These are phyloP conservation scores for Apium graveolens DNA, from an alignment of 129 eudicot species.

Conservation along the genomic window DNA sequence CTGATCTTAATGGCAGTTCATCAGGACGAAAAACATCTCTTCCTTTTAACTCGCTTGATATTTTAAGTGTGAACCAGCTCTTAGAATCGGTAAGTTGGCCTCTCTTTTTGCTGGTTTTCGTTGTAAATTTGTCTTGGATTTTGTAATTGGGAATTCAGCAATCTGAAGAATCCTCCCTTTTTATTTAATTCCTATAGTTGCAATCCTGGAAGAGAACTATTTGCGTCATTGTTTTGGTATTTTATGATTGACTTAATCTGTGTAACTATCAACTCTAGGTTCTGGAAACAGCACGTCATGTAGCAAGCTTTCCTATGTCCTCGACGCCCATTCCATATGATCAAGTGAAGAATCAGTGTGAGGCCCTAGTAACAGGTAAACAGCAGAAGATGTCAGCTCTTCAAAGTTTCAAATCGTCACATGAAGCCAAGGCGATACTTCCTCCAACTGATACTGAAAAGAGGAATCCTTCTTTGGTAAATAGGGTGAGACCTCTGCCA, in stretches of 20 bases:
- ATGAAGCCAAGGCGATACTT: constrained; percentile 41
- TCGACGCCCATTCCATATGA: constrained; percentile 51
- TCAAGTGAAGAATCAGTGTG: constrained; percentile 70
- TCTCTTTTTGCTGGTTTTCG: background rate
- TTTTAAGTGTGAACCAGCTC: constrained; percentile 74
- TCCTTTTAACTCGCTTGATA: constrained; percentile 49
- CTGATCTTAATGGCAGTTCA: constrained; percentile 50
- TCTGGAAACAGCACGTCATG: constrained; percentile 74
- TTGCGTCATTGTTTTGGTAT: background rate
- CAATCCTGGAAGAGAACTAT: background rate
- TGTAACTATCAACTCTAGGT: constrained; percentile 36
- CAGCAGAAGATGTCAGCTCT: constrained; percentile 78
- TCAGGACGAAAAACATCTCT: constrained; percentile 58
- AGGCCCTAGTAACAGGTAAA: constrained; percentile 64
- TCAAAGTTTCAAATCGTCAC: constrained; percentile 56
- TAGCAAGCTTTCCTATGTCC: constrained; percentile 58
- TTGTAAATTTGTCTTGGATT: background rate
- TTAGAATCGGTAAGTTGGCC: constrained; percentile 55
- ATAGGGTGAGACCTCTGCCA: constrained; percentile 28
- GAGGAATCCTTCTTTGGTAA: constrained; percentile 17
- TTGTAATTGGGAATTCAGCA: background rate
- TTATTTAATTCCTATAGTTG: background rate
- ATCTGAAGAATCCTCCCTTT: background rate
- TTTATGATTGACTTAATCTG: background rate
- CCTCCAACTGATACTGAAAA: constrained; percentile 29